Evolutionary conservation across 768 basidiomycete genomes (phyloP).

Genomic region (Tylopilus rubrobrunneus): DNA sequence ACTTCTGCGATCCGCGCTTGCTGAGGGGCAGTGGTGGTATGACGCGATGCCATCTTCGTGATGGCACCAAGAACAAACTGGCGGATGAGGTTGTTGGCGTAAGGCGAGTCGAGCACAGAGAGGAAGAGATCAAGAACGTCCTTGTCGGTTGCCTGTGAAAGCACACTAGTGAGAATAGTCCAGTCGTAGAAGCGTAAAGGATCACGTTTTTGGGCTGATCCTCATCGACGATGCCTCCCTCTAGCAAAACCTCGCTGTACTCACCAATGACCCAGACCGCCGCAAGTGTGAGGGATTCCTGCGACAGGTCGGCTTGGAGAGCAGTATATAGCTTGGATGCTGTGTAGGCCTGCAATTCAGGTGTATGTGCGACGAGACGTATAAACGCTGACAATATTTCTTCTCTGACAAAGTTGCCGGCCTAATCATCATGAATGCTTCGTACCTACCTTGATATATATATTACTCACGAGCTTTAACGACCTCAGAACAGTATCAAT

Average conservation of each 20-base stretch:
- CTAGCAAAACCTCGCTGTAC: slow-evolving; percentile 86
- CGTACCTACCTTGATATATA: background rate
- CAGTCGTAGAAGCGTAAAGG: background rate
- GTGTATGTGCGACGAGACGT: slow-evolving; percentile 92
- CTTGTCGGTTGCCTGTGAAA: slow-evolving; percentile 63
- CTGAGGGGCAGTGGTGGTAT: slow-evolving; percentile 58
- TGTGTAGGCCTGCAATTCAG: slow-evolving; percentile 94
- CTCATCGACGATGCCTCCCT: slow-evolving; percentile 78
- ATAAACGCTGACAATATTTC: slow-evolving; percentile 95
- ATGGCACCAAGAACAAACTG: slow-evolving; percentile 90
- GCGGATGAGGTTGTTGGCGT: slow-evolving; percentile 84
- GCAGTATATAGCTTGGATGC: slow-evolving; percentile 87
- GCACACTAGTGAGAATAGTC: background rate
- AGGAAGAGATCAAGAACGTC: slow-evolving; percentile 85
- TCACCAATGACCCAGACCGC: slow-evolving; percentile 97
- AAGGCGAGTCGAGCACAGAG: slow-evolving; percentile 88
- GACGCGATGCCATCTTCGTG: slow-evolving; percentile 85
- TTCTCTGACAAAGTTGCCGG: slow-evolving; percentile 96
- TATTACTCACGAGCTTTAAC: slow-evolving; percentile 71
- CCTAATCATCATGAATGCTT: slow-evolving; percentile 43
- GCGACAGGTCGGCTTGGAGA: slow-evolving; percentile 87
- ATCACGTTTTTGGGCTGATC: slow-evolving; percentile 68
- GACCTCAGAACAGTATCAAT: slow-evolving; percentile 96
- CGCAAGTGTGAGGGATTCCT: slow-evolving; percentile 90
- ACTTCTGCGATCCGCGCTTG: slow-evolving; percentile 78